Conservation (phyloP, 345 rosid species). For the Pelargonium nanum region DNA sequence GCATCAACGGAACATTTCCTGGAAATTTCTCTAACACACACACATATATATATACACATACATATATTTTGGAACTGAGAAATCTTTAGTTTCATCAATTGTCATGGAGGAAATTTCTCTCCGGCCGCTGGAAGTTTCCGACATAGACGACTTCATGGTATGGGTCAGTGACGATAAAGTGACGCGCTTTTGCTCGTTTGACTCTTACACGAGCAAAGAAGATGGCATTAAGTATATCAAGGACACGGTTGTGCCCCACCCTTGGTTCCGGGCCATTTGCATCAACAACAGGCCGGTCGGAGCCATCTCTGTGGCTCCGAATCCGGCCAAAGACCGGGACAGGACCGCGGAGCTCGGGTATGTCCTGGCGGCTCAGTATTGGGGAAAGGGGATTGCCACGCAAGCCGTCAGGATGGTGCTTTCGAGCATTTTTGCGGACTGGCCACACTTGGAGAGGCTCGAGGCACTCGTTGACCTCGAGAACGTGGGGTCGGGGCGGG, state of each 20-base stretch:
- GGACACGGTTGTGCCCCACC: constrained; percentile 6
- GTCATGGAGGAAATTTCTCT: no score
- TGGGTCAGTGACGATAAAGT: no score
- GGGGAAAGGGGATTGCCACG: constrained; percentile 8
- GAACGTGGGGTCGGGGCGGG: constrained; percentile 3
- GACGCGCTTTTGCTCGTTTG: no score
- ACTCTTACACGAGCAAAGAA: background rate
- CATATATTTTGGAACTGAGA: no score
- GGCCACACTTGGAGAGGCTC: background rate
- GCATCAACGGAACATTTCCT: no score
- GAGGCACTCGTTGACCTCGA: constrained; percentile 6
- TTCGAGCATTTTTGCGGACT: constrained; percentile 1
- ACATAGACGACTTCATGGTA: no score
- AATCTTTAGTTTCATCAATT: no score
- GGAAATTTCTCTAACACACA: no score
- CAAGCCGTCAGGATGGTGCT: background rate
- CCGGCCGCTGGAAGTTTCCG: no score
- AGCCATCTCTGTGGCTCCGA: background rate
- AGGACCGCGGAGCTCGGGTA: constrained; percentile 2
- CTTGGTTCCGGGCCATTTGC: constrained; percentile 7
- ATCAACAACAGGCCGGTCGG: constrained; percentile 6
- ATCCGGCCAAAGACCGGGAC: background rate
- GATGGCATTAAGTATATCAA: background rate
- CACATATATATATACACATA: no score
- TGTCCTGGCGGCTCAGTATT: background rate